Percentiles rank a stretch among this genome's conserved stretches.
phyloP scores from a whole-genome alignment of 768 basidiomycete genomes.

The Suillus tomentosus region DNA sequence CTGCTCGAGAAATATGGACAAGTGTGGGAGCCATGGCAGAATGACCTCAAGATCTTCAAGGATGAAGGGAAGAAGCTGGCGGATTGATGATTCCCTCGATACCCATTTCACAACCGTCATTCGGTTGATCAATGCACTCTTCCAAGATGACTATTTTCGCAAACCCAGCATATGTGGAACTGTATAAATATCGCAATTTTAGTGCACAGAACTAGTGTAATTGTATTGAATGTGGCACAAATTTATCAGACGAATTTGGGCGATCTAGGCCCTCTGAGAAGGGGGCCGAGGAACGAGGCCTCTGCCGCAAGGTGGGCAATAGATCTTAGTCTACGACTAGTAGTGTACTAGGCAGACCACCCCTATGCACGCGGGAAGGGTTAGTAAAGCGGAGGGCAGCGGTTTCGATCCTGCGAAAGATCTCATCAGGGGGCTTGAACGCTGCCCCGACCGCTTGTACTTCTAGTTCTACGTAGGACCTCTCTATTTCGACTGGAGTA shows the following conservation, averaged over 20 bases:
- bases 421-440: no score
- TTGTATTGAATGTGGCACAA: not conserved
- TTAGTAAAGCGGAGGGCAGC: no score
- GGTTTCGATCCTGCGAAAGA: no score
- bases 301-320: no score
- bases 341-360: no score
- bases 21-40: slow-evolving; percentile 85
- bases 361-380: no score
- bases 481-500: no score
- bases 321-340: no score
- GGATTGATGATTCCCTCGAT: slow-evolving; percentile 23
- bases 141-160: not conserved
- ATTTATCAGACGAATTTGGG: not conserved
- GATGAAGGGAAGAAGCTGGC: slow-evolving; percentile 65
- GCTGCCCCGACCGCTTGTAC: no score
- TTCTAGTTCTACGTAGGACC: no score
- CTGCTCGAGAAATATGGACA: slow-evolving; percentile 84
- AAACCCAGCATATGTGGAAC: slow-evolving; percentile 5
- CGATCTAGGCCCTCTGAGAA: no score
- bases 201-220: not conserved
- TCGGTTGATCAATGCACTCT: not conserved
- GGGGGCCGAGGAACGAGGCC: no score
- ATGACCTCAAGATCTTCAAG: slow-evolving; percentile 75
- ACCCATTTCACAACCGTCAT: not conserved
- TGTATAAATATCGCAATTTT: slow-evolving; percentile 8